A percentile compares a stretch with the other conserved stretches of the same genome.
phyloP scores from a whole-genome alignment of 1,284 basidiomycete genomes.

The Cutaneotrichosporon cavernicola region DNA sequence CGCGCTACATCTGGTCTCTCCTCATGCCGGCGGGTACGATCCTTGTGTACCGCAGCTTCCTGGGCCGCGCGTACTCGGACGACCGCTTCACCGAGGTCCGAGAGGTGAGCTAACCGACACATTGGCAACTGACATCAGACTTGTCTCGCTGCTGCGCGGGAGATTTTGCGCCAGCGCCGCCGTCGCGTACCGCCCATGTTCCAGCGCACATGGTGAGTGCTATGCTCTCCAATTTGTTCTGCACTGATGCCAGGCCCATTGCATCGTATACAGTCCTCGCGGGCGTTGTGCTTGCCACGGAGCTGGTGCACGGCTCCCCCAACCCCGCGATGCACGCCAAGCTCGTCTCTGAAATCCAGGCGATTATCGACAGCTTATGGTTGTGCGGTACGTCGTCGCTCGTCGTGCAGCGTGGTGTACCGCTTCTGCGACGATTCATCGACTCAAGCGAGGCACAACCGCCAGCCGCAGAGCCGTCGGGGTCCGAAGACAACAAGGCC shows the following conservation, averaged over 20 bases:
- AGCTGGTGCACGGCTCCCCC: constrained; percentile 32
- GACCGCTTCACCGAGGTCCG: constrained; percentile 32
- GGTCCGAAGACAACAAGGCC: not conserved
- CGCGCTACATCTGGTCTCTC: constrained; percentile 27
- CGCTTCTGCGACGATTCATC: constrained; percentile 25
- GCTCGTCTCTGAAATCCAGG: constrained; percentile 26
- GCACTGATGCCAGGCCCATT: constrained; percentile 21
- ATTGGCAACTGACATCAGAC: constrained; percentile 14
- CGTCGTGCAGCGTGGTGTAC: constrained; percentile 28
- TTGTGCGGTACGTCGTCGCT: constrained; percentile 27
- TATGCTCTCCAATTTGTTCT: not conserved
- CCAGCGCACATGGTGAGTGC: constrained; percentile 31
- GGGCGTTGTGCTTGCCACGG: constrained; percentile 33
- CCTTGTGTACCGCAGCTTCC: constrained; percentile 30
- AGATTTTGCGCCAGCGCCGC: constrained; percentile 27
- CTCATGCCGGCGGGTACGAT: constrained; percentile 24
- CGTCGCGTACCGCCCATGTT: constrained; percentile 36
- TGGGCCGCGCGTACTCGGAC: constrained; percentile 33
- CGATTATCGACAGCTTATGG: constrained; percentile 24
- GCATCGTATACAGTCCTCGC: constrained; percentile 34
- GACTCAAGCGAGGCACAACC: constrained; percentile 13
- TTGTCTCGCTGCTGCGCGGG: constrained; percentile 33
- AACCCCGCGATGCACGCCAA: constrained; percentile 18
- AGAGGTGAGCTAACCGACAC: constrained; percentile 12
- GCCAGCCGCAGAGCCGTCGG: not conserved